These are phyloP conservation scores for Pseudopyricularia cyperi DNA, from an alignment of 2,329 filamentous ascomycete species.

Conservation along the genomic window DNA sequence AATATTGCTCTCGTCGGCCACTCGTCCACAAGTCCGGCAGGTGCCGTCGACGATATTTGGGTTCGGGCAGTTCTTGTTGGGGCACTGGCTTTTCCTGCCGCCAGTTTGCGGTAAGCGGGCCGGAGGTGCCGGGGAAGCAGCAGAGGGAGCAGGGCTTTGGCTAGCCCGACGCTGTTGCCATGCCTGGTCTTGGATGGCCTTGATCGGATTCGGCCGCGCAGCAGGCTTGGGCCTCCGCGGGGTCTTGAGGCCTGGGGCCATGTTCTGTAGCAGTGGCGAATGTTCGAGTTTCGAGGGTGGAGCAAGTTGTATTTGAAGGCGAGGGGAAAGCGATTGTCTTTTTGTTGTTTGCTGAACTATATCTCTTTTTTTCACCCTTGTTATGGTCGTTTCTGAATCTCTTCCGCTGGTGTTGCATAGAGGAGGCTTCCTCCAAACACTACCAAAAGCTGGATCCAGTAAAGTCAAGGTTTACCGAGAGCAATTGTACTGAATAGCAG, in stretches of 20 bases:
- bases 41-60: constrained; percentile 52
- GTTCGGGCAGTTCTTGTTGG: constrained; percentile 46
- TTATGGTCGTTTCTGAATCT: no score
- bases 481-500: no score
- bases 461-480: no score
- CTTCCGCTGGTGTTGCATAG: no score
- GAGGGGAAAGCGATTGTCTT: no score
- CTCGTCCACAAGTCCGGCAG: constrained; percentile 73
- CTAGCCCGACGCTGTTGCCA: constrained; percentile 21
- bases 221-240: background rate
- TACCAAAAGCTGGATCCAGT: no score
- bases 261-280: no score
- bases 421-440: no score
- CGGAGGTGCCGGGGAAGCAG: constrained; percentile 5
- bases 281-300: background rate
- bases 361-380: no score
- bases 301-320: background rate
- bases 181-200: constrained; percentile 38
- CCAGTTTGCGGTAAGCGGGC: constrained; percentile 14
- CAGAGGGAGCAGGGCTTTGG: constrained; percentile 13
- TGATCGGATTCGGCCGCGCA: constrained; percentile 23
- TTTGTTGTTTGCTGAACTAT: no score
- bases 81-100: constrained; percentile 30
- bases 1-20: constrained; percentile 77
- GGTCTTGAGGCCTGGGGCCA: background rate